phyloP scores from a whole-genome alignment of 2,329 filamentous ascomycete species.

The Coniella lustricola region DNA sequence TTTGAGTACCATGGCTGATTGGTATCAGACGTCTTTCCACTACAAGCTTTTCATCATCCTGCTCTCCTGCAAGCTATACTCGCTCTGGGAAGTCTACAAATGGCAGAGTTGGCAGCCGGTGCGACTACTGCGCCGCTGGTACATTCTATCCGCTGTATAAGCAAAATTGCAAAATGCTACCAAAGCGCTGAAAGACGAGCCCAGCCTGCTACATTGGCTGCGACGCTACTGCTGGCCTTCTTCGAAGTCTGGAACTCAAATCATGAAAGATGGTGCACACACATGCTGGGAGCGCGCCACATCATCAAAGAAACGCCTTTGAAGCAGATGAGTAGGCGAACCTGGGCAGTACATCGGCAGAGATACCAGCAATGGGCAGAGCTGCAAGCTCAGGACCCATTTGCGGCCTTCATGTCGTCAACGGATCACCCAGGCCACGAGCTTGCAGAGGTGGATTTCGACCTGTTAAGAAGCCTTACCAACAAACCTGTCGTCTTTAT shows the following conservation, averaged over 20 bases:
- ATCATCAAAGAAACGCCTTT: constrained; percentile 80
- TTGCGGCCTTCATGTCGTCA: constrained; percentile 21
- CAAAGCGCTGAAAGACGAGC: constrained; percentile 60
- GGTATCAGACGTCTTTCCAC: constrained; percentile 65
- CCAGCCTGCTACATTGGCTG: constrained; percentile 77
- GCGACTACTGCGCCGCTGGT: constrained; percentile 76
- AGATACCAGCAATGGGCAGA: constrained; percentile 20
- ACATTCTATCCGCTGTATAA: constrained; percentile 83
- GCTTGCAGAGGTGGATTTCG: constrained; percentile 34
- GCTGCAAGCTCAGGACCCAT: constrained; percentile 12
- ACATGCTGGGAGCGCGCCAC: constrained; percentile 76
- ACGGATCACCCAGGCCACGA: constrained; percentile 22
- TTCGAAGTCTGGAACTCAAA: constrained; percentile 95
- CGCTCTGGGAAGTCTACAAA: constrained; percentile 78
- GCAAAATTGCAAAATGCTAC: constrained; percentile 70
- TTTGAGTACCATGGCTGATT: constrained; percentile 21
- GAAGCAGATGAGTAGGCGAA: constrained; percentile 61
- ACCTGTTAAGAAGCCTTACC: constrained; percentile 34
- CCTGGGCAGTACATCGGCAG: constrained; percentile 54
- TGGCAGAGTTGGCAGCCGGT: constrained; percentile 70
- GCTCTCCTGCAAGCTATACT: constrained; percentile 86
- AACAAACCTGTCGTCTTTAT: constrained; percentile 28
- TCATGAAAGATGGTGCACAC: constrained; percentile 91
- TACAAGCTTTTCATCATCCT: constrained; percentile 77
- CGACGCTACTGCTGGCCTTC: constrained; percentile 77